Evolutionary conservation across 805 yeast species (phyloP).

Genomic region (Tetrapisispora pingtungensis): DNA sequence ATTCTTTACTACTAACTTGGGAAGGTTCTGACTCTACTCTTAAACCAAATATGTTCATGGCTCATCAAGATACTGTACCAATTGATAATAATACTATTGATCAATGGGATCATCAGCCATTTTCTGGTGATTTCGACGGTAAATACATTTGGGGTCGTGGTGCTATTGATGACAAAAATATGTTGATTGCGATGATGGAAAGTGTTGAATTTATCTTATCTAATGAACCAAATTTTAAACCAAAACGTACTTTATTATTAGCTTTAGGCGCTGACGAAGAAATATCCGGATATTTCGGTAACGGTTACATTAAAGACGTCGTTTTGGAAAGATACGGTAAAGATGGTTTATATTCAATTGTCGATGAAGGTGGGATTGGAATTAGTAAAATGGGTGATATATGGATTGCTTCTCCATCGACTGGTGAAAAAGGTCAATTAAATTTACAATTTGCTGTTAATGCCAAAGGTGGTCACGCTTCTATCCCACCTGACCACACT

Average conservation of each 20-base stretch:
- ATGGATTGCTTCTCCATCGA: conserved; percentile 43
- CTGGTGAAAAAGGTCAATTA: conserved; percentile 54
- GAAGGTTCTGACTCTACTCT: conserved; percentile 42
- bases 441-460: conserved; percentile 41
- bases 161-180: conserved; percentile 61
- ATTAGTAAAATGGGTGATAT: conserved; percentile 33
- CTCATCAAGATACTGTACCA: conserved; percentile 84
- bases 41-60: conserved; percentile 62
- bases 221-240: conserved; percentile 40
- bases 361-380: conserved; percentile 56
- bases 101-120: conserved; percentile 64
- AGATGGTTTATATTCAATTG: conserved; percentile 47
- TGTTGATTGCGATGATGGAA: conserved; percentile 56
- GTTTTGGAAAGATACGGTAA: conserved; percentile 48
- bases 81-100: conserved; percentile 48
- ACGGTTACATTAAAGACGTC: conserved; percentile 36
- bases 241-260: conserved; percentile 52
- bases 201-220: conserved; percentile 47
- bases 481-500: conserved; percentile 74
- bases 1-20: conserved; percentile 59
- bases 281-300: conserved; percentile 54
- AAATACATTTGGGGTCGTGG: conserved; percentile 66
- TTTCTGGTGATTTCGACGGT: conserved; percentile 58
- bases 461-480: conserved; percentile 73
- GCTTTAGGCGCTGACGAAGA: conserved; percentile 81